Evolutionary conservation across 2,329 filamentous ascomycete species (phyloP), one percentile per base, ranked within the genome.

Genomic region (Sclerotinia borealis): DNA sequence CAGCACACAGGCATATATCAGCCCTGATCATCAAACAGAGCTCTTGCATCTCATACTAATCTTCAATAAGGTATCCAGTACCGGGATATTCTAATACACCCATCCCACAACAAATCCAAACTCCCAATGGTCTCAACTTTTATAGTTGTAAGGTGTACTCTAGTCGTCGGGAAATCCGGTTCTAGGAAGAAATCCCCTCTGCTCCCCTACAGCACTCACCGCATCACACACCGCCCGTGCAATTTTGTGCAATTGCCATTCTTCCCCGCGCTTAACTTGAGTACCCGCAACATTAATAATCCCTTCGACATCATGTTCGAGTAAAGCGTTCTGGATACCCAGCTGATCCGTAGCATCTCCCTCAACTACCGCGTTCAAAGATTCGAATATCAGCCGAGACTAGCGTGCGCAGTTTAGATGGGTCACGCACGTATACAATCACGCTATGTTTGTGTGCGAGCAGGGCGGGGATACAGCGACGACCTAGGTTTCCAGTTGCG

Each of bases 221-320:
- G 70, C 75, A 55, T 74, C 68, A 10, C 74, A 55, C 3, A 77
- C 75, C 8, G 77, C 72, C 36, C 64, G 68, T 60, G 76, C 75
- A 62, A 79, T 77, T 27, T 67, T 71, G 8, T 76, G 73, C 49
- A 78, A 63, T 7, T 75, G 67, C 55, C 71, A 74, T 55, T 74
- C 73, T 36, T 73, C 66, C 76, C 77, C 77, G 4, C 77, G 74
- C 45, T 73, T 62, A 25, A 77, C 74, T 29, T 75, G 74, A 39
- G 76, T 67, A 7, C 77, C 77, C 7, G 77, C 78, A 3, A 75
- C 73, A 61, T 75, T 76, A 62, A 79, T 68, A 25, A 80, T 72
- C 13, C 72, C 77, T 64, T 79, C 75, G 65, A 77, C 78, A 49
- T 71, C 64, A 61, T 72, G 55, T 8, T 75, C 72, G 22, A 76